Evolutionary conservation across 2,329 filamentous ascomycete species (phyloP).

Genomic region (Sporothrix variecibatus): DNA sequence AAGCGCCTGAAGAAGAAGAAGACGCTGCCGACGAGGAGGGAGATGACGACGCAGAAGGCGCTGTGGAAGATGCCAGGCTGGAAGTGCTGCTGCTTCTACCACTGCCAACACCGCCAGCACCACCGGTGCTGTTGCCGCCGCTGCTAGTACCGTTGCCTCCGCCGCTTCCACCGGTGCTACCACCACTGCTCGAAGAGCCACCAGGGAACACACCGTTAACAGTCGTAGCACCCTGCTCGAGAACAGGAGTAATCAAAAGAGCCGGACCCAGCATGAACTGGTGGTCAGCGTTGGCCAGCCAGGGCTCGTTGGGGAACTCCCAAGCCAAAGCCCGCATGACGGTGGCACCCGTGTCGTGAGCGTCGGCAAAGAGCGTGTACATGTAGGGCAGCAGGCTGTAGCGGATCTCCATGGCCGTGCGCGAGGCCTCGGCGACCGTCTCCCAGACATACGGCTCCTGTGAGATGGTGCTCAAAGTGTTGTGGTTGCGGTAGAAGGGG

Average conservation of each 20-base stretch:
- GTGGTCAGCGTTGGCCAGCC: constrained; percentile 48
- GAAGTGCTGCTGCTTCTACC: not conserved
- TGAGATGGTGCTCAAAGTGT: constrained; percentile 42
- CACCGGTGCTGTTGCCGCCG: not conserved
- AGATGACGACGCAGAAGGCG: not conserved
- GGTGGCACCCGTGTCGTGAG: constrained; percentile 63
- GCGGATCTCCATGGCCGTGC: constrained; percentile 69
- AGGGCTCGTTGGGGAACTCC: constrained; percentile 59
- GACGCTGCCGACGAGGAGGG: not conserved
- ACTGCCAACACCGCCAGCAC: not conserved
- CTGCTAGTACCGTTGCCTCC: not conserved
- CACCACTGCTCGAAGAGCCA: constrained; percentile 38
- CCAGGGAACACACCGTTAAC: constrained; percentile 52
- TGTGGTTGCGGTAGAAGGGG: constrained; percentile 75
- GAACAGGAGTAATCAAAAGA: constrained; percentile 53
- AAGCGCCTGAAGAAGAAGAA: not conserved
- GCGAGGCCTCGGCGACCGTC: constrained; percentile 62
- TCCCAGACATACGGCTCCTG: constrained; percentile 76
- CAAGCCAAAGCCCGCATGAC: constrained; percentile 72
- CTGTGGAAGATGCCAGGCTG: not conserved
- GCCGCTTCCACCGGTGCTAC: constrained; percentile 38
- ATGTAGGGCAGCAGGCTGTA: constrained; percentile 81
- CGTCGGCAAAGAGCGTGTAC: constrained; percentile 68
- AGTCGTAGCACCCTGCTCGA: constrained; percentile 45
- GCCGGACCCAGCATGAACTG: constrained; percentile 55